Percentiles rank a stretch among this genome's conserved stretches.
These are phyloP conservation scores for Suillus clintonianus DNA, from an alignment of 768 basidiomycete genomes.

Conservation along the genomic window DNA sequence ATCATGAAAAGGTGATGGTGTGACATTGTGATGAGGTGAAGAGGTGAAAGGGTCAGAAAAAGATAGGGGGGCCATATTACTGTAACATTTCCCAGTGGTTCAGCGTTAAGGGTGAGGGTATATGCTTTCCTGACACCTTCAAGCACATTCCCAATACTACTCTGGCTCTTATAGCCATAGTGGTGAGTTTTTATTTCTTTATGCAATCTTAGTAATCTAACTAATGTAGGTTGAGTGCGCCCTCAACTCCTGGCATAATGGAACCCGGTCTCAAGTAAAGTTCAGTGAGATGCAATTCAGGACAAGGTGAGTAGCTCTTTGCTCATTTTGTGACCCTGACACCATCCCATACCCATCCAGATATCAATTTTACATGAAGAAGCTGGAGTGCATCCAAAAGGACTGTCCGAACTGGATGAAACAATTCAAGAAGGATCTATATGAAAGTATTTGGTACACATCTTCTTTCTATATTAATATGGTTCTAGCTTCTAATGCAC, in stretches of 20 bases:
- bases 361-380: neutral
- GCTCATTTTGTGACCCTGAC: neutral
- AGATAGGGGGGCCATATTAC: too few relatives aligned
- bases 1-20: too few relatives aligned
- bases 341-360: neutral
- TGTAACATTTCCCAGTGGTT: neutral
- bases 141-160: neutral
- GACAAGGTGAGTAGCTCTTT: neutral
- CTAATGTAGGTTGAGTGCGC: neutral
- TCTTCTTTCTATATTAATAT: neutral
- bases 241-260: neutral
- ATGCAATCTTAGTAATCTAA: too few relatives aligned
- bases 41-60: too few relatives aligned
- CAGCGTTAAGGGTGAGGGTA: neutral
- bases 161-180: neutral
- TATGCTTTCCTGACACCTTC: neutral
- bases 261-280: neutral
- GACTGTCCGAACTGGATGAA: neutral
- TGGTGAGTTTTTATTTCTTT: neutral
- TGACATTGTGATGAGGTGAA: too few relatives aligned
- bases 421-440: neutral
- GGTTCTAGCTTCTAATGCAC: neutral
- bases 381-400: neutral
- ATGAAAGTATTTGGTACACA: neutral
- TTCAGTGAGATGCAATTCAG: neutral